These are phyloP conservation scores for Whalleya microplaca DNA, from an alignment of 2,329 filamentous ascomycete genomes.

Conservation along the genomic window DNA sequence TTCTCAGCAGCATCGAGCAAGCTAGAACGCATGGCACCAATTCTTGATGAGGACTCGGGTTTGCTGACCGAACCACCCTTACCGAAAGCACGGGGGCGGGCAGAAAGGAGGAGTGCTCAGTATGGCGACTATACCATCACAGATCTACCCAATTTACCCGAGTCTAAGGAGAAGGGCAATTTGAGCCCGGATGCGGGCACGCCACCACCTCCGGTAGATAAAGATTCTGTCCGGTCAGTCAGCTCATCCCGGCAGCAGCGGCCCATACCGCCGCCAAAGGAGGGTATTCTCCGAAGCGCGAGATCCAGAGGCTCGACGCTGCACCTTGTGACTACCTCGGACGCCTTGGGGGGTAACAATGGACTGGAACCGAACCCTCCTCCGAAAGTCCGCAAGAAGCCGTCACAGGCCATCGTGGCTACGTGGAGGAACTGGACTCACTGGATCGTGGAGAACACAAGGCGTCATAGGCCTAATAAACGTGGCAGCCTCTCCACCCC, in stretches of 20 bases:
- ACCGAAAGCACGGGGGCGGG: slow-evolving; percentile 74
- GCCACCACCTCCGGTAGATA: slow-evolving; percentile 77
- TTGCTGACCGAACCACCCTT: slow-evolving; percentile 51
- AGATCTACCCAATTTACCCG: slow-evolving; percentile 78
- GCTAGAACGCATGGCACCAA: slow-evolving; percentile 78
- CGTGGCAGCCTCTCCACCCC: slow-evolving; percentile 62
- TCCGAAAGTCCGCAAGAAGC: slow-evolving; percentile 58
- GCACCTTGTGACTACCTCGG: slow-evolving; percentile 75
- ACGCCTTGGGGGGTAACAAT: slow-evolving; percentile 47
- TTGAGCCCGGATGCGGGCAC: slow-evolving; percentile 47
- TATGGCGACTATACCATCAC: slow-evolving; percentile 66
- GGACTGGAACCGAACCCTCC: slow-evolving; percentile 32
- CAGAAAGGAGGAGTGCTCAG: slow-evolving; percentile 74
- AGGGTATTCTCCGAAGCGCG: slow-evolving; percentile 68
- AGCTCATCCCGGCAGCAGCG: slow-evolving; percentile 78
- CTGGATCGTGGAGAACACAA: slow-evolving; percentile 64
- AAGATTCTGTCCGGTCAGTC: slow-evolving; percentile 73
- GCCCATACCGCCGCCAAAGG: slow-evolving; percentile 84
- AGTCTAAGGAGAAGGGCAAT: slow-evolving; percentile 55
- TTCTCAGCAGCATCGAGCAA: slow-evolving; percentile 89
- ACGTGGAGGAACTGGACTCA: slow-evolving; percentile 69
- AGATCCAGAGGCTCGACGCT: slow-evolving; percentile 82
- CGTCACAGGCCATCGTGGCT: slow-evolving; percentile 61
- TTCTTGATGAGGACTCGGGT: slow-evolving; percentile 70
- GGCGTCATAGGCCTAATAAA: slow-evolving; percentile 54